A percentile compares a stretch with the other conserved stretches of the same genome.
Evolutionary conservation across 176 grass and related monocot species (phyloP).

Genomic region (Lolium perenne): DNA sequence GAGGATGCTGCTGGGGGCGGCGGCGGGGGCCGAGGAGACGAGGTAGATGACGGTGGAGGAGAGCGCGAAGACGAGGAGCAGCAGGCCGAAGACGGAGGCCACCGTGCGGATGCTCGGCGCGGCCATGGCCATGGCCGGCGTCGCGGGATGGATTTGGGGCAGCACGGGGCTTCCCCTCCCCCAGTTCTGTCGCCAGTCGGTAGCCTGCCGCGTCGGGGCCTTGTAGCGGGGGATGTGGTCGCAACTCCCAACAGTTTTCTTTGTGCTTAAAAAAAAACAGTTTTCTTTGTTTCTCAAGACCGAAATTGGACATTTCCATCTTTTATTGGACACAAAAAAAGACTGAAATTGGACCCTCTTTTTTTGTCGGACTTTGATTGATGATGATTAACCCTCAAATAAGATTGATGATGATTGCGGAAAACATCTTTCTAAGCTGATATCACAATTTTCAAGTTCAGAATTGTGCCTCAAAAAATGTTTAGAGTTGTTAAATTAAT

Average conservation of each 20-base stretch:
- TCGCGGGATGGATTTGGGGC: background rate
- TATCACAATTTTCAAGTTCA: background rate
- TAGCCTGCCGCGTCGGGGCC: background rate
- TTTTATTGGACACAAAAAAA: no score
- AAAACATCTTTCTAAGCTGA: background rate
- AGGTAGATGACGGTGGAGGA: conserved; percentile 69
- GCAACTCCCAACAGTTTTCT: background rate
- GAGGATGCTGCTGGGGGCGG: conserved; percentile 47
- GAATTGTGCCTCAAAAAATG: no score
- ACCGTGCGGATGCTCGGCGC: conserved; percentile 49
- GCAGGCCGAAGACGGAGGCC: conserved; percentile 45
- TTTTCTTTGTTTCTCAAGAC: background rate
- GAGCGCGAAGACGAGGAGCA: conserved; percentile 62
- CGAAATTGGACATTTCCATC: background rate
- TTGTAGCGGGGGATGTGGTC: background rate
- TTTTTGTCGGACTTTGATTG: no score
- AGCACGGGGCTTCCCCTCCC: background rate
- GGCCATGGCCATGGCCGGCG: conserved; percentile 39
- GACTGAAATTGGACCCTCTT: background rate
- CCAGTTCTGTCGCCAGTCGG: background rate
- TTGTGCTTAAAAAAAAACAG: no score
- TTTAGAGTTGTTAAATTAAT: no score
- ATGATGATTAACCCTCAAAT: no score
- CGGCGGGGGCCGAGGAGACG: conserved; percentile 45
- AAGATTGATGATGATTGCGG: background rate